Conservation (phyloP, 176 grass and related monocot genomes). For the Puya raimondii region DNA sequence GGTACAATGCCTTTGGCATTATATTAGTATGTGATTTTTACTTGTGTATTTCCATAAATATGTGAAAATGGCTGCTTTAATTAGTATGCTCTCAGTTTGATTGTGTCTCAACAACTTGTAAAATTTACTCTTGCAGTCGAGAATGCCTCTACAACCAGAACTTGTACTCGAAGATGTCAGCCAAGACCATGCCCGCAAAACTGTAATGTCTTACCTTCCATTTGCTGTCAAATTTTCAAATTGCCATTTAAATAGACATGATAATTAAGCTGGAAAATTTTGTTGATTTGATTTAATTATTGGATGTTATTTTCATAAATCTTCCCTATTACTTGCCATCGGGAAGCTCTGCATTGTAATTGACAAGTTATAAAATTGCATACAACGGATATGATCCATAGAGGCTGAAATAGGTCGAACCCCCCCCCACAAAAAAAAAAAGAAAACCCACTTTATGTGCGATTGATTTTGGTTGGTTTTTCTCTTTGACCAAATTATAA, state of each 20-base stretch:
- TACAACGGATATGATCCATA: too few relatives aligned
- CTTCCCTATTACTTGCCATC: too few relatives aligned
- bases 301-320: too few relatives aligned
- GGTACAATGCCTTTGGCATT: background rate
- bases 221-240: conserved; percentile 11
- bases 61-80: background rate
- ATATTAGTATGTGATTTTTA: background rate
- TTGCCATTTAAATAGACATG: background rate
- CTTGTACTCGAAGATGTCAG: conserved; percentile 98
- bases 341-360: too few relatives aligned
- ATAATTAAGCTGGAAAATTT: too few relatives aligned
- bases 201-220: conserved; percentile 33
- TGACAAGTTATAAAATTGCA: too few relatives aligned
- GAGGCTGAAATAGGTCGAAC: too few relatives aligned
- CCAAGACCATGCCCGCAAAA: conserved; percentile 96
- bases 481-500: too few relatives aligned
- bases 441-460: too few relatives aligned
- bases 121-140: conserved; percentile 37
- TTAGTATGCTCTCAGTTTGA: background rate
- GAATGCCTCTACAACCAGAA: conserved; percentile 72
- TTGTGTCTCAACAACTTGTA: background rate
- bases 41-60: background rate
- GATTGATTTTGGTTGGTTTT: too few relatives aligned
- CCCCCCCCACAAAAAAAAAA: too few relatives aligned
- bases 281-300: too few relatives aligned